Base-by-base conservation (phyloP, 2,329 filamentous ascomycete genomes). In the Aspergillus versicolor region DNA sequence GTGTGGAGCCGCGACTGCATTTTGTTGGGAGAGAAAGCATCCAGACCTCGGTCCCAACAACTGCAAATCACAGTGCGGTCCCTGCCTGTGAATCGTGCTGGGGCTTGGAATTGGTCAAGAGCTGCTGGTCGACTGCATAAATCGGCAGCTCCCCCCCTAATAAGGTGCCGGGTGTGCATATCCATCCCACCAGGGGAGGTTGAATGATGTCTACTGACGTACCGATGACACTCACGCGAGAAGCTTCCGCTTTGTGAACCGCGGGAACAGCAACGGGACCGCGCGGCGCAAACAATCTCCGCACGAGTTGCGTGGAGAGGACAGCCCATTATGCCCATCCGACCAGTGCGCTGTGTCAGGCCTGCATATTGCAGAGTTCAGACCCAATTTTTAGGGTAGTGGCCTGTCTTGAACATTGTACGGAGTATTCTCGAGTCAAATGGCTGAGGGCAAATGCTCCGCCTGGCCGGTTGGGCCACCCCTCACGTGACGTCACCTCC, bases 21-120 rank as follows among this genome's bases (percentile, higher is more conserved):
- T 61, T 61, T 59, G 56, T 58, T 56, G 56, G 56, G 58, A 60
- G 41, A 45, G 47, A 41, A 37, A 21, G 30, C 40, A 48, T 48
- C 54, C 43, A 59, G 48, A 47, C 59, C 59, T 59, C 56, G 59
- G 59, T 48, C 59, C 56, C 57, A 61, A 58, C 53, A 52, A 55
- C 47, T 52, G 21, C 41, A 37, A 32, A 45, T 53, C 19, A 43
- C 49, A 44, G 37, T 27, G 46, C 44, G n/a, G 27, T 45, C 38
- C 37, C 22, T 37, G 47, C 58, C 40, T 54, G 54, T 60, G 54
- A 60, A 45, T 40, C 27, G 32, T 38, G 41, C 38, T 13, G 5
- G 12, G 12, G 34, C 27, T 37, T 37, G 42, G 17, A 44, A 42
- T 42, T 42, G 40, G 40, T 6, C 19, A 21, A 17, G 37, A 40